These are phyloP conservation scores for Psophocarpus tetragonolobus DNA, from an alignment of 306 rosid species.

Conservation along the genomic window DNA sequence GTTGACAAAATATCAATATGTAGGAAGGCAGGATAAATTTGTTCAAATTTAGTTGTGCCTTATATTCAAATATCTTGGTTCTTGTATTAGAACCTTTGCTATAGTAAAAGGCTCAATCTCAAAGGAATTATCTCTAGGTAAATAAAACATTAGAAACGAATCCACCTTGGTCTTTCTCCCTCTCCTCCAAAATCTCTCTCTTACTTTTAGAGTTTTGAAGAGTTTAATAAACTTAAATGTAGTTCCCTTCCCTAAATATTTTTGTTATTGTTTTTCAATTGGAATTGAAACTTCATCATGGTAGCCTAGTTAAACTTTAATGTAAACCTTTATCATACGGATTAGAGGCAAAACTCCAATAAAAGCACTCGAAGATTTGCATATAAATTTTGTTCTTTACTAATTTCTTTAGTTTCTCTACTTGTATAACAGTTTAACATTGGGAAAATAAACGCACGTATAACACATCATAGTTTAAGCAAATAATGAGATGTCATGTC, in stretches of 20 bases:
- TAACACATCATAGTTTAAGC: neutral
- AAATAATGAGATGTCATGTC: neutral
- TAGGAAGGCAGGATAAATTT: neutral
- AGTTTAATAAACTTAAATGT: neutral
- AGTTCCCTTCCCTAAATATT: neutral
- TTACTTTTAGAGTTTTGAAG: neutral
- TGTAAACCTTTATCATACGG: neutral
- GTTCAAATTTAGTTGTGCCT: neutral
- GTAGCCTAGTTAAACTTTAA: neutral
- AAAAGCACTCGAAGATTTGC: neutral
- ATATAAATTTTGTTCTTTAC: neutral
- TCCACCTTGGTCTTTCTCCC: neutral
- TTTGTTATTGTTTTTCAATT: neutral
- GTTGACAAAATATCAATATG: neutral
- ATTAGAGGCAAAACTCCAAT: neutral
- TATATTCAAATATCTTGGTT: neutral
- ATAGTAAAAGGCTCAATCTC: neutral
- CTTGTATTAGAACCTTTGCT: neutral
- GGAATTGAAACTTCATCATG: neutral
- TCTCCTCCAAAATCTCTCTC: neutral
- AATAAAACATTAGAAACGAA: slow-evolving; percentile 10
- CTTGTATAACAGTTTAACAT: neutral
- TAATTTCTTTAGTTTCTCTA: neutral
- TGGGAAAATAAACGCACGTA: neutral
- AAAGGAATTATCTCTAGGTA: neutral